Base-by-base conservation (phyloP, 2,329 filamentous ascomycete species). In the Colletotrichum limetticola region DNA sequence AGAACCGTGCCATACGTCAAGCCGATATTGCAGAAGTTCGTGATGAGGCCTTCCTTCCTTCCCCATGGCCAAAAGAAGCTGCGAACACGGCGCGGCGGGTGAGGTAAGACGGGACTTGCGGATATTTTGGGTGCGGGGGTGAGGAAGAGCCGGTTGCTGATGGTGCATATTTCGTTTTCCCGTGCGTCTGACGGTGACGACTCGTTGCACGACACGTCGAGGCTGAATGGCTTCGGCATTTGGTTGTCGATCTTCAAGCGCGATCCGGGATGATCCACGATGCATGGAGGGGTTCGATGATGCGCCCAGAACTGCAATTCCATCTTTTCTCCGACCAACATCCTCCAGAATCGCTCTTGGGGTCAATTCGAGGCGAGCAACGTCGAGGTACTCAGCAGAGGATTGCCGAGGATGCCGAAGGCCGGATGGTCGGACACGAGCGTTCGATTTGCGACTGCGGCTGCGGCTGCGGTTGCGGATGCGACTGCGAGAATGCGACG, bases 261-360 rank as follows among this genome's bases (percentile, higher is more conserved):
- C 32, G 16, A 49, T 37, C 71, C 49, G 49, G 68, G 72, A 68
- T 72, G 55, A 74, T 74, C 61, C 67, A 72, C 71, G 74, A 71
- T 62, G 53, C 53, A 71, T 72, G 46, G 74, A 71, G 72, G 74
- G 74, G 71, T 74, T 49, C 30, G 24, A 42, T 16, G 55, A 71
- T 61, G 56, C 66, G 55, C 46, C 52, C 22, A 32, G n/a, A 16
- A 56, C 55, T 24, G 46, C 35, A 42, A 46, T 46, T 9, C 66
- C 30, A 59, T 12, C 3, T 37, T 26, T 49, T 55, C 55, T 55
- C 59, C 26, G 60, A 55, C 35, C 53, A 60, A 46, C 19, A 42
- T 28, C 28, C 24, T 4, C 30, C 49, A 30, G 14, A 30, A 19
- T 19, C 11, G 35, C 24, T 35, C 22, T 12, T 5, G 58, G 5